Base-by-base conservation (phyloP, 2,329 filamentous ascomycete species). In the Fusarium sp. region DNA sequence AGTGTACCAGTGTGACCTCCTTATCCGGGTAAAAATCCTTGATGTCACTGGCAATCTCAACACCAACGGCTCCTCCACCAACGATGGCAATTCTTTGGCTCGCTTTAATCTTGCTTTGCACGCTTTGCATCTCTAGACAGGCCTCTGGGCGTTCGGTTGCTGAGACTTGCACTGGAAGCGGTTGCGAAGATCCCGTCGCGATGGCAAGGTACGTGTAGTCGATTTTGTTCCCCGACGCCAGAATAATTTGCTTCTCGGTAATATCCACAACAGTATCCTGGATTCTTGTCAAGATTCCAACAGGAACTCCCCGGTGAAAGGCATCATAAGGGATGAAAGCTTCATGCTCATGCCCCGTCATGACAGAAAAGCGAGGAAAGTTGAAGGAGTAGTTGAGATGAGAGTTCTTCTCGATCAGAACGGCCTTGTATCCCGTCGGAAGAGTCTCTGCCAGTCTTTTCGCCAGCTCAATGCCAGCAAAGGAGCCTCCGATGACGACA, bases 331-430 rank as follows among this genome's bases (percentile, higher is more conserved):
- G 67, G 20, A 70, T 70, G 16, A 70, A 64, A 2, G 64, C 55
- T 20, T 49, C 24, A 8, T 61, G 35, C 11, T 70, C 67, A 11
- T 63, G 59, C 1, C 67, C 64, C 14, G 11, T n/a, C 10, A 70
- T 8, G 33, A 70, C 67, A 27, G 64, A 63, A 22, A 42, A 64
- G 5, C 67, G 67, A 17, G 64, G 67, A 6, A 70, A 67, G 46
- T n/a, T 46, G 22, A 63, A 70, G 1, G 60, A 24, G 31, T 56
- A 67, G 36, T 70, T 59, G 20, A 70, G 56, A 27, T 70, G 67
- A 2, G 64, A 67, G 38, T 70, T 55, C 44, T 56, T 63, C 38
- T 70, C 67, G 2, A 70, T 17, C 8, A 60, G 16, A 7, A 67
- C 38, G 4, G 63, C 67, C 17, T 56, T 55, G 27, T 44, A 67